Evolutionary conservation across 2,329 filamentous ascomycete species (phyloP).

Genomic region (Pseudocercospora eumusae): DNA sequence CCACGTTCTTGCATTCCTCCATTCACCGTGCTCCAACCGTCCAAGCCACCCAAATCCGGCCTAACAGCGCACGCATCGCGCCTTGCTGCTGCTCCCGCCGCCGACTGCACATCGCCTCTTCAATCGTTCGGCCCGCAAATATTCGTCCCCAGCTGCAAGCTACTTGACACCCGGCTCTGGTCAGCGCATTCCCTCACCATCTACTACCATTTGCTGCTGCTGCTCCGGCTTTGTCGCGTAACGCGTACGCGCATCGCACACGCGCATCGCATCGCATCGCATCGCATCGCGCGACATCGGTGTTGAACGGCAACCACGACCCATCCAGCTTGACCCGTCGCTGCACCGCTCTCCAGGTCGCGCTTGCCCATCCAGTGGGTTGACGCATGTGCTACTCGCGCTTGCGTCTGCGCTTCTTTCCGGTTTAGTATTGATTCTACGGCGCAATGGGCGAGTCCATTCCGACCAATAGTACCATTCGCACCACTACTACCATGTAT

Average conservation of each 20-base stretch:
- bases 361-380: slow-evolving; percentile 16
- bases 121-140: slow-evolving; percentile 8
- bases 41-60: slow-evolving; percentile 10
- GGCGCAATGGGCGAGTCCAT: slow-evolving; percentile 27
- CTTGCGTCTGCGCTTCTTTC: slow-evolving; percentile 1
- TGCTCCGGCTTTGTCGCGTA: slow-evolving; percentile 6
- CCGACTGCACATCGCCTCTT: slow-evolving; percentile 12
- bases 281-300: too few relatives aligned
- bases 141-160: slow-evolving; percentile 11
- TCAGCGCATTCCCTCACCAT: slow-evolving; percentile 4
- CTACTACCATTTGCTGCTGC: neutral
- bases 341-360: neutral
- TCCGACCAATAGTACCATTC: slow-evolving; percentile 18
- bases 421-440: slow-evolving; percentile 11
- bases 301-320: slow-evolving; percentile 12
- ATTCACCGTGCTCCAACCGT: neutral
- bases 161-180: slow-evolving; percentile 4
- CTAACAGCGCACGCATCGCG: slow-evolving; percentile 12
- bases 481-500: slow-evolving; percentile 26
- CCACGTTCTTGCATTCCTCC: neutral
- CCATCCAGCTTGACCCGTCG: neutral
- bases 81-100: slow-evolving; percentile 12
- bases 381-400: slow-evolving; percentile 14
- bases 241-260: slow-evolving; percentile 13
- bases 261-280: too few relatives aligned